Percentiles rank a stretch among this genome's conserved stretches.
Conservation (phyloP, 2,329 filamentous ascomycete species). For the Penicillium oxalicum region DNA sequence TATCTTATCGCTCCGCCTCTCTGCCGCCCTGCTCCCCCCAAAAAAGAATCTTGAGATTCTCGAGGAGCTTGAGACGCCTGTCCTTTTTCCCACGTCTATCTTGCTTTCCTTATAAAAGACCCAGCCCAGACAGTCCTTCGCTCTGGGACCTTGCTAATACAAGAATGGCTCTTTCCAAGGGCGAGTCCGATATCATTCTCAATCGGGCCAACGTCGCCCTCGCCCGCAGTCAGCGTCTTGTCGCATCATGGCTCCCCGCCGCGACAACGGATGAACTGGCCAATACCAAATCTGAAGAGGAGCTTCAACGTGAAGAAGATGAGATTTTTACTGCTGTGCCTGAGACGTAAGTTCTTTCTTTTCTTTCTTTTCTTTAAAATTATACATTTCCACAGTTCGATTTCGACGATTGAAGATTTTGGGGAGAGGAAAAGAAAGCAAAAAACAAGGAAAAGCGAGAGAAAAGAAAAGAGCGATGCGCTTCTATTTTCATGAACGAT, state of each 20-base stretch:
- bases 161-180: constrained; percentile 29
- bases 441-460: too few relatives aligned
- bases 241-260: constrained; percentile 54
- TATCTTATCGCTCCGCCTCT: constrained; percentile 8
- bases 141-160: neutral
- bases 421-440: too few relatives aligned
- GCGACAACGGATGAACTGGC: constrained; percentile 35
- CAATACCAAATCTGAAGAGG: constrained; percentile 38
- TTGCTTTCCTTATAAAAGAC: too few relatives aligned
- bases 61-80: too few relatives aligned
- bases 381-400: too few relatives aligned
- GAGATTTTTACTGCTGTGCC: constrained; percentile 50
- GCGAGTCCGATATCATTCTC: constrained; percentile 50
- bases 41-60: constrained; percentile 1
- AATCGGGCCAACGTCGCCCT: constrained; percentile 50
- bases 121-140: neutral
- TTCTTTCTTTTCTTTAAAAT: neutral
- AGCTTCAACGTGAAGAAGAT: constrained; percentile 48
- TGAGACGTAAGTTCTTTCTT: constrained; percentile 43
- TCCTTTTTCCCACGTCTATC: too few relatives aligned
- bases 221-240: constrained; percentile 49
- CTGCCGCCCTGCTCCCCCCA: too few relatives aligned
- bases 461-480: too few relatives aligned
- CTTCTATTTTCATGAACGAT: too few relatives aligned
- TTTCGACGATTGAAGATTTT: neutral